Base-by-base conservation (phyloP, 768 basidiomycete genomes). In the Paxillus rubicundulus region DNA sequence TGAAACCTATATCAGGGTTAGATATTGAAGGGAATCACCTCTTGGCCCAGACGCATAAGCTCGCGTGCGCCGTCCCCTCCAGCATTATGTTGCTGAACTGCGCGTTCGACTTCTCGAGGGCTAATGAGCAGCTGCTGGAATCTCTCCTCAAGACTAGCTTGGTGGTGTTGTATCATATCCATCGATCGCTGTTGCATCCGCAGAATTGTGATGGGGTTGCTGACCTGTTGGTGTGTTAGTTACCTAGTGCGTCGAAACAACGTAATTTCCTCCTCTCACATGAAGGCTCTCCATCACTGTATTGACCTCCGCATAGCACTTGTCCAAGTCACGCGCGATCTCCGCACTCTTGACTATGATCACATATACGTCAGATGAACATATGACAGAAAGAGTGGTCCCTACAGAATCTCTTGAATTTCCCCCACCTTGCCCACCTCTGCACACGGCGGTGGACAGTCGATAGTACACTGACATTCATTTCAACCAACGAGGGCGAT, bases 41-140 rank as follows among this genome's bases (percentile, higher is more conserved):
- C 67, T 68, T 85, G 83, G 9, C 81, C 81, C 20, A 70, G 65
- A 43, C 71, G 71, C 83, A 84, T 84, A 34, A 84, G 67, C 5
- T 69, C 63, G 49, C 74, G 62, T 8, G 77, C 82, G 16, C 62
- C 74, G 41, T 62, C 69, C 24, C 74, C 70, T 2, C 77, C 78
- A 37, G 72, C 69, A 21, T 57, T 56, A 45, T 78, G 76, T 50
- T 73, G 63, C 37, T 74, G 69, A 20, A 69, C 65, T 3, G 79
- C 70, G 17, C 68, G 63, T 36, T 64, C 60, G 14, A 75, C 63
- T 47, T 77, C 74, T 47, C 63, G 66, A 8, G 66, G 67, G 36
- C 58, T 72, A 5, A 70, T 74, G 14, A 79, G 48, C 9, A 76
- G 61, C 34, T 74, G 68, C 4, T 72, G 63, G 9, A 83, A 55